A percentile compares a stretch with the other conserved stretches of the same genome.
Evolutionary conservation across 2,329 filamentous ascomycete species (phyloP).

Genomic region (Penicillium hordei): DNA sequence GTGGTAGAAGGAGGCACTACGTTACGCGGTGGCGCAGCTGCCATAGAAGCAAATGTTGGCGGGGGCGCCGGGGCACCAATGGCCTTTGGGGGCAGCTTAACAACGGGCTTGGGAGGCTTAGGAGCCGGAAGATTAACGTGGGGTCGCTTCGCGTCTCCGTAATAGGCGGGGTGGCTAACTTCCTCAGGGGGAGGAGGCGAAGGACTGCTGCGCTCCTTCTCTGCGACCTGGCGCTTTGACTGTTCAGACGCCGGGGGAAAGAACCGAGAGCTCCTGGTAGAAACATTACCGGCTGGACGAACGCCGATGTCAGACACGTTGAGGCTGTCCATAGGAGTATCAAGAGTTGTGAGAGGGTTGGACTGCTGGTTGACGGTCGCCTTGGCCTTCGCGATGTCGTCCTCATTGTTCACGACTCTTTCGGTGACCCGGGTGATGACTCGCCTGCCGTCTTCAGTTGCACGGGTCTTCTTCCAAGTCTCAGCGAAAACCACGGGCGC

Average conservation of each 20-base stretch:
- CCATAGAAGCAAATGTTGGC: conserved; percentile 48
- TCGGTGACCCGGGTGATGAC: conserved; percentile 39
- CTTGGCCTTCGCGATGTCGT: neutral
- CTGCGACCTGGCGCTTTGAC: conserved; percentile 32
- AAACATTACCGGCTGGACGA: conserved; percentile 35
- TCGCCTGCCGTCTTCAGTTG: conserved; percentile 44
- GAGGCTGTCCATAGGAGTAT: conserved; percentile 21
- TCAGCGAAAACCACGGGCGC: conserved; percentile 43
- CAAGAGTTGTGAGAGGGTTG: conserved; percentile 38
- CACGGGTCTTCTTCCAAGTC: conserved; percentile 49
- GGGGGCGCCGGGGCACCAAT: conserved; percentile 46
- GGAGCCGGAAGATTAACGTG: conserved; percentile 59
- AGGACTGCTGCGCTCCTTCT: conserved; percentile 41
- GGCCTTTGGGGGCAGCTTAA: conserved; percentile 71
- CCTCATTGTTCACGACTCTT: conserved; percentile 19
- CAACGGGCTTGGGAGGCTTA: conserved; percentile 70
- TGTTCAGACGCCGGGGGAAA: conserved; percentile 46
- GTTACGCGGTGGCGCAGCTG: conserved; percentile 40
- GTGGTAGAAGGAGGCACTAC: conserved; percentile 45
- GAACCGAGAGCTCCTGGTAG: conserved; percentile 49
- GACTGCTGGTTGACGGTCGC: conserved; percentile 22
- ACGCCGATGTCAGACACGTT: neutral
- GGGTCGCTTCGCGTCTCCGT: conserved; percentile 51
- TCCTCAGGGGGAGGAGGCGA: conserved; percentile 61
- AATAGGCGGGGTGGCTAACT: conserved; percentile 56